These are phyloP conservation scores for Peronospora farinosa DNA, from an alignment of 352 stramenopile species.

Conservation along the genomic window DNA sequence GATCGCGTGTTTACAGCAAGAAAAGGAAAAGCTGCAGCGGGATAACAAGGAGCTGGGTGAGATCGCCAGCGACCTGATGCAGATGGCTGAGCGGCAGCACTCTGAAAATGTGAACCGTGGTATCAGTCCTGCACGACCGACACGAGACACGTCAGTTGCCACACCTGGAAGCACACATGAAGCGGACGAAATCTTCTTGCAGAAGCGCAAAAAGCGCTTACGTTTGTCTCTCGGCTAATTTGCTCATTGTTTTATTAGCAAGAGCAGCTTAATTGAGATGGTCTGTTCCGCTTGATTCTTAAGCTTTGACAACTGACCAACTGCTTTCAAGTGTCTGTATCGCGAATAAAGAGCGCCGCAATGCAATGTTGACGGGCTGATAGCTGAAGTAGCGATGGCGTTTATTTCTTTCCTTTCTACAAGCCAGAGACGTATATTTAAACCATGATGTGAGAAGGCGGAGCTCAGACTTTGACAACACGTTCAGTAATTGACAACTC, in stretches of 20 bases:
- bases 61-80: slow-evolving; percentile 61
- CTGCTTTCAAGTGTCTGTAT: slow-evolving; percentile 10
- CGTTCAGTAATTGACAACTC: slow-evolving; percentile 13
- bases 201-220: slow-evolving; percentile 38
- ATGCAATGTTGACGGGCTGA: slow-evolving; percentile 12
- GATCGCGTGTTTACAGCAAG: slow-evolving; percentile 26
- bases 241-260: slow-evolving; percentile 18
- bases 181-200: slow-evolving; percentile 30
- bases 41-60: slow-evolving; percentile 53
- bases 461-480: slow-evolving; percentile 43
- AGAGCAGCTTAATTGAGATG: slow-evolving; percentile 14
- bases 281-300: slow-evolving; percentile 8
- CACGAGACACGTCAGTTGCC: slow-evolving; percentile 5
- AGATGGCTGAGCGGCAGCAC: slow-evolving; percentile 58
- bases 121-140: slow-evolving; percentile 26
- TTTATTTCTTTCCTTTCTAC: slow-evolving; percentile 47
- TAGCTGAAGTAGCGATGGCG: slow-evolving; percentile 18
- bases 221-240: slow-evolving; percentile 33
- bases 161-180: slow-evolving; percentile 14
- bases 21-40: slow-evolving; percentile 32
- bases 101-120: slow-evolving; percentile 25
- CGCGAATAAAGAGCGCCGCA: slow-evolving; percentile 5
- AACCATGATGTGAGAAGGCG: slow-evolving; percentile 6
- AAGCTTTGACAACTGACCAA: slow-evolving; percentile 20
- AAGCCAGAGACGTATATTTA: slow-evolving; percentile 2